These are phyloP conservation scores for Acanthamoeba pearcei DNA, from an alignment of 208 protist genomes.

Conservation along the genomic window DNA sequence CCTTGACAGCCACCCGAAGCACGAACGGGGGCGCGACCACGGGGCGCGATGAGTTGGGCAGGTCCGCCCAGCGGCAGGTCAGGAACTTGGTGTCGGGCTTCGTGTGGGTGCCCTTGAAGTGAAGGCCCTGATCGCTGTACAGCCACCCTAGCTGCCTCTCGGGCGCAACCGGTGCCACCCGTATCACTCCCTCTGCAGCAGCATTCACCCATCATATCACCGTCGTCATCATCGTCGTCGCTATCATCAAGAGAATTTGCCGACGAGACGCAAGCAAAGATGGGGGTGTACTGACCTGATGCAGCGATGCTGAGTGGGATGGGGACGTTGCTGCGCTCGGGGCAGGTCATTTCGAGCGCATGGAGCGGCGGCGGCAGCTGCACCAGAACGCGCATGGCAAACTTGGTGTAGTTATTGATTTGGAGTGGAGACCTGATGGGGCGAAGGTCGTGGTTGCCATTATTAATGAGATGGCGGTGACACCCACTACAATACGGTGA, in stretches of 20 bases:
- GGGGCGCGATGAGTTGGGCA: background rate
- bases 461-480: background rate
- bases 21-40: background rate
- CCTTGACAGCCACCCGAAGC: background rate
- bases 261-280: background rate
- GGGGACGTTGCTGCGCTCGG: background rate
- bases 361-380: background rate
- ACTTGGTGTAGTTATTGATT: constrained; percentile 23
- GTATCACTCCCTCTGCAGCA: background rate
- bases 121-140: background rate
- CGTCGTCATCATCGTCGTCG: background rate
- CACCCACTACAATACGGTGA: background rate
- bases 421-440: background rate
- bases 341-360: background rate
- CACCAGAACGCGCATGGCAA: constrained; percentile 26
- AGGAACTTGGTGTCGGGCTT: constrained; percentile 12
- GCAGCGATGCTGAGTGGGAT: background rate
- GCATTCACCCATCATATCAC: background rate
- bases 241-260: background rate
- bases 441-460: background rate
- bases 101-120: constrained; percentile 4
- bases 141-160: background rate
- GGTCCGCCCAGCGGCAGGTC: background rate
- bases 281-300: background rate
- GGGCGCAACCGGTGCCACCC: background rate